A percentile compares a stretch with the other conserved stretches of the same genome.
Conservation (phyloP, 495 filamentous ascomycete genomes). For the Neurospora sp. region DNA sequence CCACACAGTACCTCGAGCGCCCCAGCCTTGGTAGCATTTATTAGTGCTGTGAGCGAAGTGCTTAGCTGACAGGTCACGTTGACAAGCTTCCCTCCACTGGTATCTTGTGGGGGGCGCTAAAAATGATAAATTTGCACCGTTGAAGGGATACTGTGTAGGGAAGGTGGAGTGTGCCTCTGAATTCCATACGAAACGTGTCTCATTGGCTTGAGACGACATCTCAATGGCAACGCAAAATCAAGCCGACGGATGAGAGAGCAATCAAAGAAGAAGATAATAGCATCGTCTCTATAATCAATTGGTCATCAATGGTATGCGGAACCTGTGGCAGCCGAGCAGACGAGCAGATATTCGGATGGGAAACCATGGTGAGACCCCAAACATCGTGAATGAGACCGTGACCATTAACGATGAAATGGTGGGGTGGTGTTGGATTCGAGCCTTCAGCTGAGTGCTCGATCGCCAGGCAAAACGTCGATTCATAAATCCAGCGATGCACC, state of each 20-base stretch:
- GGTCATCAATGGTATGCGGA: neutral
- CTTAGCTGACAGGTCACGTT: too few species aligned
- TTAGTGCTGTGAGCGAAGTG: too few species aligned
- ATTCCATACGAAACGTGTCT: neutral
- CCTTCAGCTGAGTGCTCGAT: neutral
- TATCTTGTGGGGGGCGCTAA: too few species aligned
- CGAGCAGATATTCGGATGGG: neutral
- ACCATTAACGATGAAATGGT: neutral
- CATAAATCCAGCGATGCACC: neutral
- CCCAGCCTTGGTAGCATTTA: too few species aligned
- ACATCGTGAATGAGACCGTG: neutral
- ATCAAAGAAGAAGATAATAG: neutral
- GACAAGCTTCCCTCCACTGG: too few species aligned
- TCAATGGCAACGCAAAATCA: neutral
- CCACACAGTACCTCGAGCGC: too few species aligned
- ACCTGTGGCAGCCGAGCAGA: neutral
- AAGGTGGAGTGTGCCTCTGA: neutral
- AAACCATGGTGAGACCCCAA: neutral
- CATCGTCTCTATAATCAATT: neutral
- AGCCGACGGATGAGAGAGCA: neutral
- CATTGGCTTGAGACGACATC: neutral
- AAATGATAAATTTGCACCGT: too few species aligned
- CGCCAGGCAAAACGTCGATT: neutral
- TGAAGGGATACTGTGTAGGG: neutral
- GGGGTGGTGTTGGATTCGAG: neutral